Percentiles rank a stretch among this genome's conserved stretches.
These are phyloP conservation scores for Trypanosoma brucei DNA, from an alignment of 208 protist genomes.

Conservation along the genomic window DNA sequence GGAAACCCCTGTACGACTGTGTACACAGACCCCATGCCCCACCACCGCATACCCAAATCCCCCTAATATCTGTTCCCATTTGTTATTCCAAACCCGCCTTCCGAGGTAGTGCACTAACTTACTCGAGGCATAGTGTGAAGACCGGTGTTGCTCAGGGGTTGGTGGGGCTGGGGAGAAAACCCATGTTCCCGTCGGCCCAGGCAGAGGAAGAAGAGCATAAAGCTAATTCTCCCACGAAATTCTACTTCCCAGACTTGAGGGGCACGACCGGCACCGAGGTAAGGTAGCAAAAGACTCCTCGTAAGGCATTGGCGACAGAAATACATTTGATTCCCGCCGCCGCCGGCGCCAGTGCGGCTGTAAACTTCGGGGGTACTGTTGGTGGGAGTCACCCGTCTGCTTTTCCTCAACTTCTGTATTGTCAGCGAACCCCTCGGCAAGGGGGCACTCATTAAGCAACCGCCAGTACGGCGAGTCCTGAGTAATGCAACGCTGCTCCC, in stretches of 20 bases:
- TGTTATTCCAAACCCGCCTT: no score
- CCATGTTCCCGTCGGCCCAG: no score
- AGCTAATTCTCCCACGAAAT: neutral
- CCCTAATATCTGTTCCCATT: no score
- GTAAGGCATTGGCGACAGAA: neutral
- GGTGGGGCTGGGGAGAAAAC: no score
- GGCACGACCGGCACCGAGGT: constrained; percentile 13
- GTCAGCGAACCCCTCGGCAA: constrained; percentile 1
- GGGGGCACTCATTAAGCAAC: constrained; percentile 27
- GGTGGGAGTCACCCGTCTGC: neutral
- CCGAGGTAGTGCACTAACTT: no score
- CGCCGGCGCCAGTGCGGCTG: constrained; percentile 9
- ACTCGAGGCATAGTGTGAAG: no score
- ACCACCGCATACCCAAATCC: no score
- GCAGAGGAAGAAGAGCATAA: no score
- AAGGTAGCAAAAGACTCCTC: neutral
- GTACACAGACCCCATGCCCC: no score
- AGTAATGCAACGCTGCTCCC: constrained; percentile 31
- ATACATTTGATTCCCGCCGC: constrained; percentile 6
- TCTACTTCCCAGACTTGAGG: neutral
- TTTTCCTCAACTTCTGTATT: neutral
- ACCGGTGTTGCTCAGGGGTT: no score
- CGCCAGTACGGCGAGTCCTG: constrained; percentile 39
- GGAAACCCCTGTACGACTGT: no score
- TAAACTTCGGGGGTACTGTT: neutral